Evolutionary conservation across 345 rosid species (phyloP).

Genomic region (Lepidium sativum): DNA sequence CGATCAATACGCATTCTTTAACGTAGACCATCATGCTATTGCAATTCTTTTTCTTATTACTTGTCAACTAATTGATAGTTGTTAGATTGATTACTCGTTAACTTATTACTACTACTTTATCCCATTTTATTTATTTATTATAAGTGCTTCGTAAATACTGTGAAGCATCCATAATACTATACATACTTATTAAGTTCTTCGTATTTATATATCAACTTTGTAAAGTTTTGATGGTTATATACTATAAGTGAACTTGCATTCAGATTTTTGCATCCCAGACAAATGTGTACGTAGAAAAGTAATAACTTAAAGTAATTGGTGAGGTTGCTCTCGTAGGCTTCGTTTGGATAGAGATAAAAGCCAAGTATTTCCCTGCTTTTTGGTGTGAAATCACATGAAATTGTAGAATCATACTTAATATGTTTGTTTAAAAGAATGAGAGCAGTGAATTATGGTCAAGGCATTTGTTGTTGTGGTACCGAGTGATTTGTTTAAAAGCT

Average conservation of each 20-base stretch:
- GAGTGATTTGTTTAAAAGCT: too few relatives aligned
- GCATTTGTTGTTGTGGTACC: slow-evolving; percentile 10
- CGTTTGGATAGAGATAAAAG: not conserved
- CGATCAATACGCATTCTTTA: not conserved
- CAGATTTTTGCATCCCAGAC: not conserved
- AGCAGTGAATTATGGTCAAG: not conserved
- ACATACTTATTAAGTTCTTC: not conserved
- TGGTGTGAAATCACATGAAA: not conserved
- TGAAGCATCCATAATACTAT: too few relatives aligned
- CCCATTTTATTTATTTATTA: too few relatives aligned
- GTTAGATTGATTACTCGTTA: too few relatives aligned
- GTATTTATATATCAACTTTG: not conserved
- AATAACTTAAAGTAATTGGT: not conserved
- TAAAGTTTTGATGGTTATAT: not conserved
- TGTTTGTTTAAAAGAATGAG: not conserved
- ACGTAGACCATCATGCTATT: not conserved
- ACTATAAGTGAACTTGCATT: not conserved
- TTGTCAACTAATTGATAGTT: not conserved
- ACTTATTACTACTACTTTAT: too few relatives aligned
- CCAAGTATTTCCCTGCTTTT: not conserved
- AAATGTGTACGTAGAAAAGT: not conserved
- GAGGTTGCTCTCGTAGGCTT: not conserved
- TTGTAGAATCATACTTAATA: not conserved
- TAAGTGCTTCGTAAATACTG: too few relatives aligned
- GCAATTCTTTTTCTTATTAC: not conserved